Conservation (phyloP, 805 yeast genomes). For the Metschnikowia baotianmanensis region DNA sequence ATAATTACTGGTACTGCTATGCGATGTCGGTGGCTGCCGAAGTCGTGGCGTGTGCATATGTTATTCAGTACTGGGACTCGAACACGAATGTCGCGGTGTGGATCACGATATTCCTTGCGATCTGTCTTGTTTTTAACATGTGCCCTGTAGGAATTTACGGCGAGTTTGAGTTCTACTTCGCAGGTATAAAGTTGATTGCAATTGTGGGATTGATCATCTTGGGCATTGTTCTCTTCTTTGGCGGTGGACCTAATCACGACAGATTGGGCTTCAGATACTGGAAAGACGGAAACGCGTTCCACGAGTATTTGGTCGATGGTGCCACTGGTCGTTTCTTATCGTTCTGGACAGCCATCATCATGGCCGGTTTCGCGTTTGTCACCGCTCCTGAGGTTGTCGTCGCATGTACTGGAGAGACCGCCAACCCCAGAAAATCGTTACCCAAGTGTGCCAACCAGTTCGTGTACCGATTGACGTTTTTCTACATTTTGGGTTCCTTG, state of each 20-base stretch:
- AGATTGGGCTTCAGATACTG: slow-evolving; percentile 22
- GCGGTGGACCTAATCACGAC: slow-evolving; percentile 23
- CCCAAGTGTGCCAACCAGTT: slow-evolving; percentile 62
- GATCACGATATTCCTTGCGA: slow-evolving; percentile 32
- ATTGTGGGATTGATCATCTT: slow-evolving; percentile 21
- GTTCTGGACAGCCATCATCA: slow-evolving; percentile 27
- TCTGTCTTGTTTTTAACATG: slow-evolving; percentile 14
- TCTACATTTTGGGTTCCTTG: slow-evolving; percentile 40
- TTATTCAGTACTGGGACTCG: slow-evolving; percentile 21
- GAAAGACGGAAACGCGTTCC: slow-evolving; percentile 32
- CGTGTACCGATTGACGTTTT: slow-evolving; percentile 47
- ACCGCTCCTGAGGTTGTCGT: slow-evolving; percentile 53
- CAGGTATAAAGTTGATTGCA: slow-evolving; percentile 20
- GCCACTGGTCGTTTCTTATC: slow-evolving; percentile 23
- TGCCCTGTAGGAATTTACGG: slow-evolving; percentile 20
- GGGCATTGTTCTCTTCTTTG: slow-evolving; percentile 21
- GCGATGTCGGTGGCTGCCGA: slow-evolving; percentile 21
- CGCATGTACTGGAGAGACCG: slow-evolving; percentile 56
- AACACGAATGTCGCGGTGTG: slow-evolving; percentile 36
- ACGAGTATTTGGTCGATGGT: slow-evolving; percentile 39
- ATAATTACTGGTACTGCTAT: slow-evolving; percentile 22
- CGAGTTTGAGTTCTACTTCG: slow-evolving; percentile 20
- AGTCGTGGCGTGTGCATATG: slow-evolving; percentile 19
- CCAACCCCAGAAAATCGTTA: slow-evolving; percentile 56
- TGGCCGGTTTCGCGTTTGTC: slow-evolving; percentile 28